Evolutionary conservation across 1,284 basidiomycete species (phyloP).

Genomic region (Leucoagaricus sp.): DNA sequence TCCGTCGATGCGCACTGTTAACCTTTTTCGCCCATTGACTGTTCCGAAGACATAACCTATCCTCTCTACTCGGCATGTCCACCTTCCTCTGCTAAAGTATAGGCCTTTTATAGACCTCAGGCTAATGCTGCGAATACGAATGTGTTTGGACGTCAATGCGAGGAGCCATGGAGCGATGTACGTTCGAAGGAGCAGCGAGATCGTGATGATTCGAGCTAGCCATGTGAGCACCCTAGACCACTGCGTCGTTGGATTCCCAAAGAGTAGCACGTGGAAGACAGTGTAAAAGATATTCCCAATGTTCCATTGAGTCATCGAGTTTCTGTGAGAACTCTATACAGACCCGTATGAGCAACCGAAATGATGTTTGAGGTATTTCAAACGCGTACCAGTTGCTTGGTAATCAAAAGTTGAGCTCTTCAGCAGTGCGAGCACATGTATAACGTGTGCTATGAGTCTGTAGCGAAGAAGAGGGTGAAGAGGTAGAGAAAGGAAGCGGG

Average conservation of each 20-base stretch:
- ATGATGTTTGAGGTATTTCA: too few relatives aligned
- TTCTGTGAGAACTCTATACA: not conserved
- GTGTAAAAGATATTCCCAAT: conserved; percentile 3
- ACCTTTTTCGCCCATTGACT: conserved; percentile 47
- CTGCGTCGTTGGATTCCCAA: conserved; percentile 31
- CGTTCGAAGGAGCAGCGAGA: conserved; percentile 60
- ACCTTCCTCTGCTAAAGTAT: conserved; percentile 57
- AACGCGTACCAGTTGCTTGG: not conserved
- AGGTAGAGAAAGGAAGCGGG: not conserved
- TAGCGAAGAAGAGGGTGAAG: not conserved
- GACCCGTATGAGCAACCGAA: not conserved
- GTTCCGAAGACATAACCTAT: conserved; percentile 60
- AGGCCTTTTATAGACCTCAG: conserved; percentile 74
- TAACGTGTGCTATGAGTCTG: not conserved
- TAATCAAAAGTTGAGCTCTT: not conserved
- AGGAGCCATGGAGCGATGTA: conserved; percentile 67
- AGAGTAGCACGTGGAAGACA: conserved; percentile 7
- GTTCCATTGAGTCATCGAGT: conserved; percentile 14
- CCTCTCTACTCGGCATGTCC: conserved; percentile 63
- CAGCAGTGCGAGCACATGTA: not conserved
- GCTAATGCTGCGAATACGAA: conserved; percentile 71
- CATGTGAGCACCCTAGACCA: conserved; percentile 46
- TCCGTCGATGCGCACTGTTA: conserved; percentile 63
- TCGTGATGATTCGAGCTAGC: conserved; percentile 47
- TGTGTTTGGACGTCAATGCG: conserved; percentile 54